Evolutionary conservation across 1,284 basidiomycete genomes (phyloP).

Genomic region (Heterobasidion occidentale): DNA sequence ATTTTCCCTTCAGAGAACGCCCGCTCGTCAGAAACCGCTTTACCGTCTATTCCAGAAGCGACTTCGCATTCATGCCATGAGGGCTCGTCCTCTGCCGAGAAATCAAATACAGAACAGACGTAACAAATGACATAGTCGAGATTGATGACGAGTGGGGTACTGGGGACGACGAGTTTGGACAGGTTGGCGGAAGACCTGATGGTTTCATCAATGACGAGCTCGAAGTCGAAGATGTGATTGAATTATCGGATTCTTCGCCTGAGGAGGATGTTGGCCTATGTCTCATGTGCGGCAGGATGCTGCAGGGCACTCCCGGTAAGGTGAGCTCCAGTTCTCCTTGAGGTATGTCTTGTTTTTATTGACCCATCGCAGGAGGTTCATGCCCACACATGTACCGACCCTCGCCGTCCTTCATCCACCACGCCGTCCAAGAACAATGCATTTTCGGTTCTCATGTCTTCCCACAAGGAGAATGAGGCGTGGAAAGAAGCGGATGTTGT

Average conservation of each 20-base stretch:
- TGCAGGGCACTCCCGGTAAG: slow-evolving; percentile 16
- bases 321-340: slow-evolving; percentile 20
- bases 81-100: too few relatives aligned
- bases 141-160: slow-evolving; percentile 44
- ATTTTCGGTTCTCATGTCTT: slow-evolving; percentile 81
- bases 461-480: slow-evolving; percentile 68
- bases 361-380: slow-evolving; percentile 29
- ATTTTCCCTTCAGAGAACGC: background rate
- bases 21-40: background rate
- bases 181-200: slow-evolving; percentile 19
- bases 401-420: too few relatives aligned
- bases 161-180: slow-evolving; percentile 51
- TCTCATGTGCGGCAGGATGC: slow-evolving; percentile 30
- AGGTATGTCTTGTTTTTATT: background rate
- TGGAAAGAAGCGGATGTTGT: slow-evolving; percentile 73
- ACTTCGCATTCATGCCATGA: too few relatives aligned
- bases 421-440: slow-evolving; percentile 24
- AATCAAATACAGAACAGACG: too few relatives aligned
- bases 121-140: slow-evolving; percentile 16
- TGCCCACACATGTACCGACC: slow-evolving; percentile 20
- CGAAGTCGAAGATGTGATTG: slow-evolving; percentile 17
- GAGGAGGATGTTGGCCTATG: slow-evolving; percentile 19
- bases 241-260: slow-evolving; percentile 14
- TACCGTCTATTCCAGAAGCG: too few relatives aligned
- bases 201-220: slow-evolving; percentile 12